Conservation (phyloP, 768 basidiomycete genomes). For the Hortiboletus flavorubellus region DNA sequence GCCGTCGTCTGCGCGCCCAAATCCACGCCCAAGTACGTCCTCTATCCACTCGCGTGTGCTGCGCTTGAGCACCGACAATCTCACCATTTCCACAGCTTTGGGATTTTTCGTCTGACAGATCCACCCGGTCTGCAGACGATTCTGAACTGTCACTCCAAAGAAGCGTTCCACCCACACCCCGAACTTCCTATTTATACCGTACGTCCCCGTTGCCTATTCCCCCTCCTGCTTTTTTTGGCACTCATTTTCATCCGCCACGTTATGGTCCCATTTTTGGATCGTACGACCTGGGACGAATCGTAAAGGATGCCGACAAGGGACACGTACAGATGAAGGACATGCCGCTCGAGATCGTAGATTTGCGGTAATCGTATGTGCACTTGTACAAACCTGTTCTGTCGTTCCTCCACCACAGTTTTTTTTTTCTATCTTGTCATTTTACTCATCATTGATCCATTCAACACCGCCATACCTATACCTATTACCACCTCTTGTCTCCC, state of each 20-base stretch:
- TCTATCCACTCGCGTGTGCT: not conserved
- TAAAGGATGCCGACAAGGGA: slow-evolving; percentile 78
- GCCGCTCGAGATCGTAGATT: slow-evolving; percentile 78
- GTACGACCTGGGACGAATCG: not conserved
- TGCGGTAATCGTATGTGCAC: slow-evolving; percentile 40
- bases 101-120: slow-evolving; percentile 87
- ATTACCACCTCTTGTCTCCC: not conserved
- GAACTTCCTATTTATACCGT: slow-evolving; percentile 86
- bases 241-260: not conserved
- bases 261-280: not conserved
- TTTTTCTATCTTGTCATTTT: not conserved
- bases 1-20: slow-evolving; percentile 90
- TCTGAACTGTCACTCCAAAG: slow-evolving; percentile 60
- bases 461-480: not conserved
- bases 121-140: slow-evolving; percentile 79
- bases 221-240: not conserved
- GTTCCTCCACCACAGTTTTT: not conserved
- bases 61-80: not conserved
- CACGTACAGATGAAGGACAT: slow-evolving; percentile 78
- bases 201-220: slow-evolving; percentile 25
- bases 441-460: not conserved
- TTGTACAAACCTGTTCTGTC: not conserved
- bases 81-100: slow-evolving; percentile 45
- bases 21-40: slow-evolving; percentile 65
- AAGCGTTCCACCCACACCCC: slow-evolving; percentile 85